Conservation (phyloP, 2,329 filamentous ascomycete genomes). For the Trichophyton benhamiae region DNA sequence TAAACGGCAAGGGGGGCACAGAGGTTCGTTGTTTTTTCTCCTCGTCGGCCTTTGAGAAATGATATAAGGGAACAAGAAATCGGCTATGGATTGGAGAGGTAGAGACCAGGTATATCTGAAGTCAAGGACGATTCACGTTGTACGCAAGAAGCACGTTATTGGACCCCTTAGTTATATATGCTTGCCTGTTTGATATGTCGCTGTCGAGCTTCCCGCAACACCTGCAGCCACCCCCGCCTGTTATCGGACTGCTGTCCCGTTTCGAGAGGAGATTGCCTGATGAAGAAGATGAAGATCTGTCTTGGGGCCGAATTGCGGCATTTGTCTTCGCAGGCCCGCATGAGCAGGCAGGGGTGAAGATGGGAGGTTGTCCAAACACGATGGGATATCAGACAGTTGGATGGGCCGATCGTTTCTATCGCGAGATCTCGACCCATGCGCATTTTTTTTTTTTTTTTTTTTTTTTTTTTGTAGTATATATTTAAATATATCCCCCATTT, state of each 20-base stretch:
- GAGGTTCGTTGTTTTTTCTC: not conserved
- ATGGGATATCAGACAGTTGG: not conserved
- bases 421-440: not conserved
- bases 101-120: not conserved
- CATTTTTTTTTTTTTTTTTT: not conserved
- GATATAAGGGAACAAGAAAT: not conserved
- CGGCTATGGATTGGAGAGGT: not conserved
- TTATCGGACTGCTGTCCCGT: not conserved
- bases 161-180: not conserved
- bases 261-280: too few relatives aligned
- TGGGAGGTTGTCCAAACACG: not conserved
- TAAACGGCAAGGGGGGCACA: too few relatives aligned
- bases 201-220: not conserved
- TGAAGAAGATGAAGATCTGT: not conserved
- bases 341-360: not conserved
- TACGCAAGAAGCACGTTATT: not conserved
- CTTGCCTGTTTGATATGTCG: not conserved
- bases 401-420: not conserved
- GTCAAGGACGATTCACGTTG: not conserved
- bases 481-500: not conserved
- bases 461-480: not conserved
- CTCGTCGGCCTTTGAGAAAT: not conserved
- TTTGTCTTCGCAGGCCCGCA: not conserved
- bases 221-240: conserved; percentile 1
- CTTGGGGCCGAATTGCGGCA: not conserved